Percentiles rank a stretch among this genome's conserved stretches.
These are phyloP conservation scores for Ganoderma lucidum DNA, from an alignment of 1,284 basidiomycete species.

Conservation along the genomic window DNA sequence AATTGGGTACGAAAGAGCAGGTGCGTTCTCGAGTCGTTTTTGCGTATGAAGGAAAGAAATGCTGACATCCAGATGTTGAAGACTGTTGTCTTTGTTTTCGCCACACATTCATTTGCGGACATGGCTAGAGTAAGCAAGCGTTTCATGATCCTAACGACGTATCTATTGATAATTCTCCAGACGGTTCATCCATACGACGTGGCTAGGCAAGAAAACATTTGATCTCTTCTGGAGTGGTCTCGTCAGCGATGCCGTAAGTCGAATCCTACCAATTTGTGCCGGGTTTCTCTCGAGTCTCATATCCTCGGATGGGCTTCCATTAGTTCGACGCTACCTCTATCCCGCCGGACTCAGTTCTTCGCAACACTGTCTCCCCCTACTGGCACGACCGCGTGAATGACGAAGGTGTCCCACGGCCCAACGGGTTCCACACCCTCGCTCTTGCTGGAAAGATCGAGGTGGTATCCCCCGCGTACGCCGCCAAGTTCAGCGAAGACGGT, in stretches of 20 bases:
- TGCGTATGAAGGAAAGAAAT: no score
- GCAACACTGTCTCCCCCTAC: constrained; percentile 51
- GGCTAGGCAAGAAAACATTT: constrained; percentile 25
- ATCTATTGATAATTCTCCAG: background rate
- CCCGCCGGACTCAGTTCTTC: constrained; percentile 54
- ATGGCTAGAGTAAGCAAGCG: constrained; percentile 31
- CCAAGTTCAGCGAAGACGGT: constrained; percentile 49
- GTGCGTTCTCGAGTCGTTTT: constrained; percentile 35
- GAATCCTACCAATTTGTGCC: background rate
- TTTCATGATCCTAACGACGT: no score
- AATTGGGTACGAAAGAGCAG: constrained; percentile 62
- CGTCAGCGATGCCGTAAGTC: constrained; percentile 5
- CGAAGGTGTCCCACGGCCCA: constrained; percentile 51
- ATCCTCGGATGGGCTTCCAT: background rate
- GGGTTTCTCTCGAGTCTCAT: background rate
- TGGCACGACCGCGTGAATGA: constrained; percentile 59
- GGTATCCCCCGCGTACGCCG: constrained; percentile 50
- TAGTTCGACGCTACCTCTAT: constrained; percentile 42
- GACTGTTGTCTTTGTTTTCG: constrained; percentile 37
- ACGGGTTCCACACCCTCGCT: constrained; percentile 50
- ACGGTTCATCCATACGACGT: constrained; percentile 16
- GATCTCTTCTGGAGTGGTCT: constrained; percentile 29
- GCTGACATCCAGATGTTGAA: constrained; percentile 4
- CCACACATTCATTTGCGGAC: constrained; percentile 36
- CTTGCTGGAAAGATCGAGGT: constrained; percentile 53